Conservation (phyloP, 139 green algal genomes). For the Picochlorum costavermella region DNA sequence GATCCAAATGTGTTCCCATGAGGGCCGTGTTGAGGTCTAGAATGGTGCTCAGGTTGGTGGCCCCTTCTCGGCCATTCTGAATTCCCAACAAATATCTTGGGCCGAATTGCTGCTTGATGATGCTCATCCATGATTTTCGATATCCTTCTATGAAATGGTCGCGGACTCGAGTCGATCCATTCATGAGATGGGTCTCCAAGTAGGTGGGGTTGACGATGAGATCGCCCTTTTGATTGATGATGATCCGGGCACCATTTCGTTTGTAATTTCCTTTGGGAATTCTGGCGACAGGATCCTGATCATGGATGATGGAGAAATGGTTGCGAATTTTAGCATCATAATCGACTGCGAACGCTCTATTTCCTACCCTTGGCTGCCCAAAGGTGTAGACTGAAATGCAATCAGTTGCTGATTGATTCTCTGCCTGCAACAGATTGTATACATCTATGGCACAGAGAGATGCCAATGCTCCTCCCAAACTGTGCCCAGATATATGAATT, state of each 20-base stretch:
- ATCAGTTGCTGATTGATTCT: not conserved
- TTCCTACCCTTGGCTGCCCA: conserved; percentile 47
- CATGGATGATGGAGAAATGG: conserved; percentile 50
- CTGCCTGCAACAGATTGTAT: not conserved
- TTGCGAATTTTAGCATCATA: conserved; percentile 35
- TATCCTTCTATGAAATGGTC: conserved; percentile 15
- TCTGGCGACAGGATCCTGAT: conserved; percentile 15
- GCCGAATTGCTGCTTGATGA: conserved; percentile 17
- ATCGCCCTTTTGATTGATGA: conserved; percentile 37
- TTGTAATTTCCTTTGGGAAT: conserved; percentile 41
- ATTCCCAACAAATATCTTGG: not conserved
- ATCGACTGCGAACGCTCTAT: conserved; percentile 45
- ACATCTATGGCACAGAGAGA: conserved; percentile 25
- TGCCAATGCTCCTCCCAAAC: conserved; percentile 38
- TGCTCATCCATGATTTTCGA: not conserved
- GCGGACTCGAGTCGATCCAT: not conserved
- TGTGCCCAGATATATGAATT: conserved; percentile 29
- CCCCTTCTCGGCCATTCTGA: conserved; percentile 6
- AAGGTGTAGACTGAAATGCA: conserved; percentile 33
- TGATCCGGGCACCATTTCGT: conserved; percentile 35
- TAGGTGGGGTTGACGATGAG: conserved; percentile 33
- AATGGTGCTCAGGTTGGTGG: not conserved
- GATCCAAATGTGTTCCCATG: not conserved
- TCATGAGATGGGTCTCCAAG: conserved; percentile 22
- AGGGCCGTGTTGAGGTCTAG: conserved; percentile 7